Evolutionary conservation across 139 green algal genomes (phyloP), one percentile per base, ranked within the genome.

Genomic region (Coccomyxa sp.): DNA sequence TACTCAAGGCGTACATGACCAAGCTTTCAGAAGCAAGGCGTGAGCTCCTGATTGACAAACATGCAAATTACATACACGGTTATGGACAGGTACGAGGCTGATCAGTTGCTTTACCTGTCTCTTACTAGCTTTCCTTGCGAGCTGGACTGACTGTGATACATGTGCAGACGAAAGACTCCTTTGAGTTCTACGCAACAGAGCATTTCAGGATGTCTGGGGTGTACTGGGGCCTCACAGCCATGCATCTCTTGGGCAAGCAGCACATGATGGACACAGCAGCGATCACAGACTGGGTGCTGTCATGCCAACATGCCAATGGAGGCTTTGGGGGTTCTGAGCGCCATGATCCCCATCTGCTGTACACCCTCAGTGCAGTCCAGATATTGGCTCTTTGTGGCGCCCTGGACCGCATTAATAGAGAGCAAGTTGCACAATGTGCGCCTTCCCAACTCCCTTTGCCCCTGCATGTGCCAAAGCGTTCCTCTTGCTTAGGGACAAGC

Each of bases 171-270:
- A 87, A 76, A 1, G 74, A 76, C 55, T 87, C 71, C 50, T 89
- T 94, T 18, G 92, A 94, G 82, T 93, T 87, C 78, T 91, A 93
- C 31, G 89, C 89, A 2, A 98, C 94, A 4, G 96, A 99, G 82
- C 96, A 99, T 82, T 96, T 99, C 50, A 92, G 96, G 71, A 92
- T 99, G 90, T 96, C 89, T 74, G 96, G 96, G 50, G 91, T 98
- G 68, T 99, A 99, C 84, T 99, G 96, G 96, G 96, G 95, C n/a
- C 78, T 98, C 8, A 92, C 92, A 9, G 92, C 94, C 8, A 87
- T 99, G 88, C 75, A 87, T 35, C 81, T 98, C 27, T 58, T 99
- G 68, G 90, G 86, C 7, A 50, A 80, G 0, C 77, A 94, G 16
- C 74, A 92, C 6, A 79, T 89, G 5, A 88, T 98, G 85, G 90